phyloP scores from a whole-genome alignment of 371 early-diverging fungal species.

The Apophysomyces sp. region DNA sequence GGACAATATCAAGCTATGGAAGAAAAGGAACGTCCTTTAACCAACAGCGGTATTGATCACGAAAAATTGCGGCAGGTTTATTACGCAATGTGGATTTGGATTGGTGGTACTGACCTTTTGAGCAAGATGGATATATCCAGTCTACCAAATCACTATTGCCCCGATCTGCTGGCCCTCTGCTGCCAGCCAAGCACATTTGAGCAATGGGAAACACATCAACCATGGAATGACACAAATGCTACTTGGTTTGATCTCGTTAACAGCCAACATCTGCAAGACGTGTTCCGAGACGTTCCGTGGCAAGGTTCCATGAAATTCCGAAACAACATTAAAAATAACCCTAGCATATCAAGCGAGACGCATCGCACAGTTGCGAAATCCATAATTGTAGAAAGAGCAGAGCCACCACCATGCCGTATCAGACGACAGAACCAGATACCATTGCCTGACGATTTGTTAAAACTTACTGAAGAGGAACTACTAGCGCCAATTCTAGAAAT shows the following conservation, averaged over 20 bases:
- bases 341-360: background rate
- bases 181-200: constrained; percentile 16
- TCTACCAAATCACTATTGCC: constrained; percentile 46
- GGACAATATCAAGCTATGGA: constrained; percentile 29
- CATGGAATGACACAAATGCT: constrained; percentile 17
- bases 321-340: background rate
- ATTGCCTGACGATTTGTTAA: constrained; percentile 6
- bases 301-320: constrained; percentile 29
- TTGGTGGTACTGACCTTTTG: constrained; percentile 47
- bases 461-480: constrained; percentile 24
- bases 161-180: constrained; percentile 31
- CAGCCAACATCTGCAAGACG: constrained; percentile 13
- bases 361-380: background rate
- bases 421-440: constrained; percentile 14
- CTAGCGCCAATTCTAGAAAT: constrained; percentile 17
- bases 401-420: constrained; percentile 19
- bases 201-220: constrained; percentile 24
- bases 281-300: constrained; percentile 33
- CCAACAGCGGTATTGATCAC: constrained; percentile 9
- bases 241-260: constrained; percentile 50
- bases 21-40: constrained; percentile 13
- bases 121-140: constrained; percentile 27
- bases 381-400: constrained; percentile 17
- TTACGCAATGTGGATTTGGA: constrained; percentile 67
- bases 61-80: constrained; percentile 47